Percentiles rank a stretch among this genome's conserved stretches.
Conservation (phyloP, 805 yeast species). For the Candida michaelii region DNA sequence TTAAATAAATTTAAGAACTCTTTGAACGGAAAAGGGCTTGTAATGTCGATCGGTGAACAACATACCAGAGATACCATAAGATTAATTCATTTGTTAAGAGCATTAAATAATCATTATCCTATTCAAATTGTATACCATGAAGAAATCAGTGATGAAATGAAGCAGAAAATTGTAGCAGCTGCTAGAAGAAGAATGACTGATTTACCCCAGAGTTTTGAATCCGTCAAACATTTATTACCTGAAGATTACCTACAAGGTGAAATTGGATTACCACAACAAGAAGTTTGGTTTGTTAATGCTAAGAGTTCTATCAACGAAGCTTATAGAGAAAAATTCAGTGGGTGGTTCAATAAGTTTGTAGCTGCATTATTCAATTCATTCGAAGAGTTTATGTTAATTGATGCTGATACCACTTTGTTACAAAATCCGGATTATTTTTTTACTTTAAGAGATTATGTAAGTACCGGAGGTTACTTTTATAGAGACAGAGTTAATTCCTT, state of each 20-base stretch:
- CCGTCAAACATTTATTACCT: conserved; percentile 19
- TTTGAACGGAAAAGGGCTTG: conserved; percentile 33
- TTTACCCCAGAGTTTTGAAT: conserved; percentile 22
- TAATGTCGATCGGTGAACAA: conserved; percentile 26
- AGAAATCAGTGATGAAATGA: conserved; percentile 24
- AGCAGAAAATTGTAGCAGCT: conserved; percentile 20
- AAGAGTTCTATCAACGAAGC: conserved; percentile 19
- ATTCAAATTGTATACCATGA: conserved; percentile 31
- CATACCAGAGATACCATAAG: conserved; percentile 25
- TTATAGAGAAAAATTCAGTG: conserved; percentile 19
- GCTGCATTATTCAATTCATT: conserved; percentile 57
- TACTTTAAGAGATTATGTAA: conserved; percentile 25
- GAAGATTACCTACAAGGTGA: conserved; percentile 15
- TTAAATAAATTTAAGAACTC: conserved; percentile 25
- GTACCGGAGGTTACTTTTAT: conserved; percentile 32
- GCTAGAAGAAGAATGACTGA: conserved; percentile 21
- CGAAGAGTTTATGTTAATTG: conserved; percentile 52
- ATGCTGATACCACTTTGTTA: conserved; percentile 47
- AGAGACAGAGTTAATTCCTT: conserved; percentile 24
- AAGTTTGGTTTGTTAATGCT: conserved; percentile 35
- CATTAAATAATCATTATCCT: conserved; percentile 29
- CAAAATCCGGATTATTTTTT: conserved; percentile 25
- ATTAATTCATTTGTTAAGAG: conserved; percentile 31
- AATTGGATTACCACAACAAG: conserved; percentile 18
- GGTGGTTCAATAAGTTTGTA: conserved; percentile 43